A percentile compares a stretch with the other conserved stretches of the same genome.
These are phyloP conservation scores for Tricholoma matsutake DNA, from an alignment of 768 basidiomycete species.

Conservation along the genomic window DNA sequence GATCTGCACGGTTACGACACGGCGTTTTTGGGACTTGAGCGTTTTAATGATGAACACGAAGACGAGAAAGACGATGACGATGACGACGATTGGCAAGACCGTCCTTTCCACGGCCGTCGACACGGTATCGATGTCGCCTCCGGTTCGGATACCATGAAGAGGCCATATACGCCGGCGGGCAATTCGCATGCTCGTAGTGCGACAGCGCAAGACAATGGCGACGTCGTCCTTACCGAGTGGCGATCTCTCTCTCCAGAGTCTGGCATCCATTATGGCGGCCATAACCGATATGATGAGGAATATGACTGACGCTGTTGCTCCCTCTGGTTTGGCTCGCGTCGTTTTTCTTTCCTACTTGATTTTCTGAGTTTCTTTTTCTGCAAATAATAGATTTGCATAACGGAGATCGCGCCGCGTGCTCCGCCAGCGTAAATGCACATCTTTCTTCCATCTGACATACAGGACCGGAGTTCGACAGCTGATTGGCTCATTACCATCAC, in stretches of 20 bases:
- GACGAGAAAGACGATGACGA: slow-evolving; percentile 10
- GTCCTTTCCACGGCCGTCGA: background rate
- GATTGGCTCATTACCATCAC: background rate
- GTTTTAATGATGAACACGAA: slow-evolving; percentile 11
- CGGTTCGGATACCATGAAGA: background rate
- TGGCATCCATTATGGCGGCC: background rate
- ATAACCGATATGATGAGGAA: slow-evolving; percentile 35
- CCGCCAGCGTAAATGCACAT: background rate
- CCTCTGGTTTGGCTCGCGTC: background rate
- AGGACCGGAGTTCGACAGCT: background rate
- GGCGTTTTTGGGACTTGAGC: slow-evolving; percentile 13
- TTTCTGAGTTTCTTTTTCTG: background rate
- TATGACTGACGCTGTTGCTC: slow-evolving; percentile 26
- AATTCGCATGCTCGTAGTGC: background rate
- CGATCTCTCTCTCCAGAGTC: slow-evolving; percentile 21
- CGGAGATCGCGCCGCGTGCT: background rate
- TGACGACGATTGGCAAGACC: slow-evolving; percentile 16
- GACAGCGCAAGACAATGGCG: slow-evolving; percentile 3
- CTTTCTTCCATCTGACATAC: background rate
- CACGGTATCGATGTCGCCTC: background rate
- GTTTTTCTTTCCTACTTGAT: background rate
- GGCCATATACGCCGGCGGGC: background rate
- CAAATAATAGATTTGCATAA: background rate
- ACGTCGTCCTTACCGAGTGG: slow-evolving; percentile 18
- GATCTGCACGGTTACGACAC: slow-evolving; percentile 6